These are phyloP conservation scores for Solanum dulcamara DNA, from an alignment of 257 asterid genomes.

Conservation along the genomic window DNA sequence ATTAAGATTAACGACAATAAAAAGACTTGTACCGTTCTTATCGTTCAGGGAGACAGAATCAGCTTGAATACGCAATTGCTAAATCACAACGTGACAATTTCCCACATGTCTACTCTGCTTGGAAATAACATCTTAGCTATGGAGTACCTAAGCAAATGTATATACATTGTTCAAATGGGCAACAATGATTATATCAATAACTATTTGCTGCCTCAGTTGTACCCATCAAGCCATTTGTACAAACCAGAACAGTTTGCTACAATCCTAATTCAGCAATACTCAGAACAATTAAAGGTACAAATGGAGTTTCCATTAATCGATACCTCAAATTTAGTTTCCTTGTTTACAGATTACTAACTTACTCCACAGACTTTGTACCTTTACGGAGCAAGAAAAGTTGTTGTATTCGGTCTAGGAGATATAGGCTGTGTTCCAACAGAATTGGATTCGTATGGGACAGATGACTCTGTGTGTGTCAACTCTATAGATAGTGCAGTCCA, in stretches of 20 bases:
- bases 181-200: slow-evolving; percentile 65
- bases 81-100: not conserved
- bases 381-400: slow-evolving; percentile 40
- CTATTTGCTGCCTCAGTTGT: slow-evolving; percentile 39
- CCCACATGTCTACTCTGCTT: slow-evolving; percentile 1
- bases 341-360: not conserved
- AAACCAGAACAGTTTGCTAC: not conserved
- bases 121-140: slow-evolving; percentile 20
- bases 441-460: slow-evolving; percentile 12
- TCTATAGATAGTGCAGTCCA: slow-evolving; percentile 10
- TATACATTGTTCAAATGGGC: slow-evolving; percentile 36
- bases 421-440: slow-evolving; percentile 32
- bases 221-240: slow-evolving; percentile 19
- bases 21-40: not conserved
- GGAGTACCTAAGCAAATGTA: slow-evolving; percentile 34
- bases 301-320: not conserved
- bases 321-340: not conserved
- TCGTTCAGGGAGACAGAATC: slow-evolving; percentile 8
- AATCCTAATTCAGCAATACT: not conserved
- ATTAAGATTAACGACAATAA: not conserved
- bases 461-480: slow-evolving; percentile 22
- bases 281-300: slow-evolving; percentile 4
- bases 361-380: slow-evolving; percentile 24
- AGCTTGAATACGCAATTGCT: slow-evolving; percentile 9
- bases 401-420: slow-evolving; percentile 15